Evolutionary conservation across 805 yeast species (phyloP), one percentile per base, ranked within the genome.

Genomic region (Sugiyamaella floridensis): DNA sequence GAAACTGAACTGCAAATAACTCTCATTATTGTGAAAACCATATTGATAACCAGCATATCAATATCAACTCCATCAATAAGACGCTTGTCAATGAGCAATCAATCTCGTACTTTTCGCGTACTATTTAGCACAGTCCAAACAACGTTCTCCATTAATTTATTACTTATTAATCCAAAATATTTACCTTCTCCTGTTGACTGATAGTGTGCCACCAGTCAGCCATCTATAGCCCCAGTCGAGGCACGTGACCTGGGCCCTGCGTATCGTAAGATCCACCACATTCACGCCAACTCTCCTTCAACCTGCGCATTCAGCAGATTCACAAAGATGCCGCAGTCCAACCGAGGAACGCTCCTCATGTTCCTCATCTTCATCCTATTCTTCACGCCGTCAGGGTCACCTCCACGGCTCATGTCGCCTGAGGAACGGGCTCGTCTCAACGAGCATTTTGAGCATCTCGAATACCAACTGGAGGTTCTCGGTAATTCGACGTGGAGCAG

Each of bases 311-410:
- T 11, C 37, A 32, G 37, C 37, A 42, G 44, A 7, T 18, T 11
- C 5, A 42, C 32, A 19, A 55, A 29, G 41, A 61, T 61, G 64
- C n/a, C 37, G 37, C 62, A 61, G 45, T 49, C 51, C 18, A 59
- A 59, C 43, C 48, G 63, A 22, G 63, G 62, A n/a, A 58, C 58
- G 19, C 48, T 65, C 51, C 49, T 65, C 18, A 60, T 73, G 55
- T 61, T 74, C 56, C 64, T 75, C 45, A 58, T 75, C 47, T 63
- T 75, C 43, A 55, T 73, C 43, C 58, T 71, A 47, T 71, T 76
- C 60, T 59, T 77, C 37, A 64, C 78, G 11, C 77, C 78, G 7
- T 76, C 14, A 64, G 73, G 41, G 62, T 72, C 2, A 66, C 75
- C 32, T 20, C 65, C 40, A 59, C 68, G 9, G 58, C 60, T 18